Evolutionary conservation across 139 green algal species (phyloP).

Genomic region (Closterium sp.): DNA sequence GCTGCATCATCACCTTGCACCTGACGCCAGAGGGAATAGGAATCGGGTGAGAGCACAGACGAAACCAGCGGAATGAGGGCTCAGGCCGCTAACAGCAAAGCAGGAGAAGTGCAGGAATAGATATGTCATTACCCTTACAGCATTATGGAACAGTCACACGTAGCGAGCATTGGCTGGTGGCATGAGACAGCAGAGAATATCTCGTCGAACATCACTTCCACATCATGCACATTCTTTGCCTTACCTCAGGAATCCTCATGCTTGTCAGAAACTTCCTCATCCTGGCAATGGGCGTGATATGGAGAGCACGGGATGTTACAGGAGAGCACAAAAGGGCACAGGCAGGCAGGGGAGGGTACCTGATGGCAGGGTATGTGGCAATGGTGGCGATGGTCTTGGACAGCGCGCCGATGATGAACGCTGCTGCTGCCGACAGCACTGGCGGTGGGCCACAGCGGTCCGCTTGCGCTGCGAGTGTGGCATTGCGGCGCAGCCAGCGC

Average conservation of each 20-base stretch:
- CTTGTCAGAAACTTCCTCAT: not conserved
- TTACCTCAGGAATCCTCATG: not conserved
- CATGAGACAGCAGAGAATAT: not conserved
- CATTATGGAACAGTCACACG: no score
- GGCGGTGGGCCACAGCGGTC: not conserved
- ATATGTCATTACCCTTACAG: no score
- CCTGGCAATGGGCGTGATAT: not conserved
- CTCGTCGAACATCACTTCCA: not conserved
- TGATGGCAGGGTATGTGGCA: slow-evolving; percentile 57
- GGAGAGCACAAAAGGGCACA: not conserved
- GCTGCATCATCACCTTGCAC: slow-evolving; percentile 47
- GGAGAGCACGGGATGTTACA: not conserved
- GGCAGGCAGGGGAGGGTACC: not conserved
- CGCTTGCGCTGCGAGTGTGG: not conserved
- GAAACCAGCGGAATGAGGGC: no score
- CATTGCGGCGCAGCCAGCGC: not conserved
- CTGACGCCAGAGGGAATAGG: not conserved
- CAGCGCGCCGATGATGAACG: slow-evolving; percentile 58
- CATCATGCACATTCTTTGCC: not conserved
- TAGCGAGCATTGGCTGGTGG: no score
- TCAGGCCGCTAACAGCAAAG: no score
- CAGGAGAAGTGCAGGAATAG: no score
- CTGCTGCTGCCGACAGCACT: slow-evolving; percentile 42
- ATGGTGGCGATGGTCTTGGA: slow-evolving; percentile 59
- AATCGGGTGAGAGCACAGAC: no score